phyloP scores from a whole-genome alignment of 179 eudicot genomes.

The Actinidia arguta region DNA sequence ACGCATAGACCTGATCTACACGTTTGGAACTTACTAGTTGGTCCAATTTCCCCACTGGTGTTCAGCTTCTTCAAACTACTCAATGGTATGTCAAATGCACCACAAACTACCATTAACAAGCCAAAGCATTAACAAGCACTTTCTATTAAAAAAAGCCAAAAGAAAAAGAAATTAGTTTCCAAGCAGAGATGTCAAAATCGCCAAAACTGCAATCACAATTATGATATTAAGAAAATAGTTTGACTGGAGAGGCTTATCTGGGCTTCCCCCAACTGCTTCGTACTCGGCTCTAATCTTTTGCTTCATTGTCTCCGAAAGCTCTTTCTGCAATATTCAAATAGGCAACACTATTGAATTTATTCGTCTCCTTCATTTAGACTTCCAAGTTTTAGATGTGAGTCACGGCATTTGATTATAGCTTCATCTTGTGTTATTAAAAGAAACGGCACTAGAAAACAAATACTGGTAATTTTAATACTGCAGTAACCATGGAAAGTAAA shows the following conservation, averaged over 20 bases:
- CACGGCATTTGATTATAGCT: conserved; percentile 48
- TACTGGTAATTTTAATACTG: conserved; percentile 72
- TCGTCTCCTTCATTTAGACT: conserved; percentile 46
- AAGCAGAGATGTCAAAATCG: conserved; percentile 75
- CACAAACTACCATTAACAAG: too few species aligned
- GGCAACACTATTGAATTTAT: conserved; percentile 54
- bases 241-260: conserved; percentile 40
- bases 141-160: neutral
- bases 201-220: conserved; percentile 52
- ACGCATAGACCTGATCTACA: too few species aligned
- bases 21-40: too few species aligned
- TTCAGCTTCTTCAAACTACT: too few species aligned
- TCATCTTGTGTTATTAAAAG: conserved; percentile 56
- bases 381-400: conserved; percentile 50
- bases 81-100: too few species aligned
- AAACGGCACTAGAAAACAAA: conserved; percentile 54
- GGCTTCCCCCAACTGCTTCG: conserved; percentile 39
- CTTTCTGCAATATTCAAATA: conserved; percentile 80
- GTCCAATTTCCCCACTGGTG: too few species aligned
- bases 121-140: too few species aligned
- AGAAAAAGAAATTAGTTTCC: conserved; percentile 43
- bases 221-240: conserved; percentile 42
- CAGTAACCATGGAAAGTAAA: conserved; percentile 66
- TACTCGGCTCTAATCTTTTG: conserved; percentile 92
- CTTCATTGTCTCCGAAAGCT: conserved; percentile 85